These are phyloP conservation scores for Lactarius tabidus DNA, from an alignment of 768 basidiomycete species.

Conservation along the genomic window DNA sequence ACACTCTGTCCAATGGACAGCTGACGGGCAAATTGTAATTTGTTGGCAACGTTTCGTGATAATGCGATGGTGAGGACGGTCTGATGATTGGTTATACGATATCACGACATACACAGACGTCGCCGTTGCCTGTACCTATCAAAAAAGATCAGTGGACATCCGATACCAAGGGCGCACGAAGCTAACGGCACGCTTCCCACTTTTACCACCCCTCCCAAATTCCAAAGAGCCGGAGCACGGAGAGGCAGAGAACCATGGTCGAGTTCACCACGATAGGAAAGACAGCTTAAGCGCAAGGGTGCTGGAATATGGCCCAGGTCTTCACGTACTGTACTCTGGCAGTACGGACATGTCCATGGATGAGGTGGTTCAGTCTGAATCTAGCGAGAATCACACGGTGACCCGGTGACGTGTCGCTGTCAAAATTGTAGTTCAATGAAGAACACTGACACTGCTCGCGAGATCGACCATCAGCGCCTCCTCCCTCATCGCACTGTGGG, in stretches of 20 bases:
- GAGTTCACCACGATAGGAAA: not conserved
- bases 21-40: not conserved
- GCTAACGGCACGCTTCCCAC: conserved; percentile 4
- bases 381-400: not conserved
- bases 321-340: not conserved
- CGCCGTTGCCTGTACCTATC: not conserved
- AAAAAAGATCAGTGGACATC: not conserved
- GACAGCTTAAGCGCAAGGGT: not conserved
- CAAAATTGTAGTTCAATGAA: not conserved
- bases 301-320: not conserved
- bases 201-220: not conserved
- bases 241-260: not conserved
- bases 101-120: not conserved
- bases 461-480: not conserved
- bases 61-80: not conserved
- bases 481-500: not conserved
- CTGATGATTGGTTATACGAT: not conserved
- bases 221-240: not conserved
- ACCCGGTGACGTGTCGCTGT: not conserved
- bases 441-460: not conserved
- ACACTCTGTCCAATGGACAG: not conserved
- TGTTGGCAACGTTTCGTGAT: not conserved
- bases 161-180: not conserved
- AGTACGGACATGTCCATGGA: not conserved
- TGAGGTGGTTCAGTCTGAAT: not conserved